These are phyloP conservation scores for Arabidopsis arenosa DNA, from an alignment of 345 rosid genomes.

Conservation along the genomic window DNA sequence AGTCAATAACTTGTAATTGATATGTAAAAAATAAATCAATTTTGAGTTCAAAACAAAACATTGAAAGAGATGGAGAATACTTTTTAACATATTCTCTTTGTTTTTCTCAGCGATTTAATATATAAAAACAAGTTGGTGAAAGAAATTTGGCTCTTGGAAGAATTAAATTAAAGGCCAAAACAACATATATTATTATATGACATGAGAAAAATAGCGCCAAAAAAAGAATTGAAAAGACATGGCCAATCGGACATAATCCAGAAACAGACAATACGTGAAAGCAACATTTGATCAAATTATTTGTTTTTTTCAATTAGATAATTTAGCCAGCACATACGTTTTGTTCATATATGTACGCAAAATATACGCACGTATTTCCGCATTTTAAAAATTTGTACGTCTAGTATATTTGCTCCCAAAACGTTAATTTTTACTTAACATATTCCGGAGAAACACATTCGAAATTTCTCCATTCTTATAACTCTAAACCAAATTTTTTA, in stretches of 20 bases:
- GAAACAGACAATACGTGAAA: constrained; percentile 46
- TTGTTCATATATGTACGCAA: constrained; percentile 32
- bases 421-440: not conserved
- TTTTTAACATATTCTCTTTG: constrained; percentile 26
- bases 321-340: constrained; percentile 36
- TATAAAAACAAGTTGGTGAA: constrained; percentile 42
- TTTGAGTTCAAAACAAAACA: constrained; percentile 26
- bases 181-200: constrained; percentile 33
- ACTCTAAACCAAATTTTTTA: no score
- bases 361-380: not conserved
- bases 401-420: constrained; percentile 5
- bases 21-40: not conserved
- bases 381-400: not conserved
- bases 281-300: constrained; percentile 39
- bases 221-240: constrained; percentile 24
- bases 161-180: constrained; percentile 29
- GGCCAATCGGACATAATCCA: constrained; percentile 35
- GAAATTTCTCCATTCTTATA: not conserved
- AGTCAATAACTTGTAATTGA: constrained; percentile 37
- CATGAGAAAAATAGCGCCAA: constrained; percentile 16
- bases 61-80: constrained; percentile 36
- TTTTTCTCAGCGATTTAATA: constrained; percentile 2
- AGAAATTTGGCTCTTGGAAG: constrained; percentile 38
- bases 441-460: not conserved
- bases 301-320: not conserved